Evolutionary conservation across 2,329 filamentous ascomycete genomes (phyloP), one percentile per base, ranked within the genome.

Genomic region (Exophiala alcalophila): DNA sequence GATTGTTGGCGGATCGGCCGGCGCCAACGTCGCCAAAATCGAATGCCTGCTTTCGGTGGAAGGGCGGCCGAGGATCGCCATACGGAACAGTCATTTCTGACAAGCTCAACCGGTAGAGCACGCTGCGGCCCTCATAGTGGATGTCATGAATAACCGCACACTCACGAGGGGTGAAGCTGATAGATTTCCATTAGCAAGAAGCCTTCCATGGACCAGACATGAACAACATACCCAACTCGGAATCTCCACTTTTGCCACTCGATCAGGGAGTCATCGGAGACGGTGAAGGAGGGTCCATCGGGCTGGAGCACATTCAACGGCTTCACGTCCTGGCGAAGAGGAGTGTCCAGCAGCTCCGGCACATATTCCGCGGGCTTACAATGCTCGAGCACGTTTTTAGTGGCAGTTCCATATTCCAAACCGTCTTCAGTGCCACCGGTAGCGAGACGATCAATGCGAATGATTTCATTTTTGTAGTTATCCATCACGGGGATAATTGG

Each of bases 301-400:
- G 79, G 79, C 49, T 90, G 86, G 1, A 79, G 72, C 36, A 90
- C 80, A 53, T 86, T 78, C 58, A 89, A 75, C 4, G 84, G 84
- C 63, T 86, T 87, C 24, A 80, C 56, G 44, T 77, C 77, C 23
- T 68, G 62, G 10, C 78, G 66, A 11, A 69, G 55, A 1, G 71
- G 67, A 1, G 56, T 52, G 12, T 70, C 65, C 8, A 80, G 65
- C 5, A 81, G 63, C 57, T 69, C 66, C 1, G 67, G 67, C 4
- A 68, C 56, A 50, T 78, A 80, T 49, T 80, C 76, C 0, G 68
- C 68, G 4, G 65, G 59, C 20, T 64, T 63, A 56, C 73, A 77
- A 53, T 78, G 74, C 11, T 66, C 65, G 29, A 80, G 74, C 12
- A 70, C 60, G 59, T 72, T 62, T 52, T 69, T 42, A 61, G 73